phyloP scores from a whole-genome alignment of 108 stramenopile species.

The Cyclotella baltica region DNA sequence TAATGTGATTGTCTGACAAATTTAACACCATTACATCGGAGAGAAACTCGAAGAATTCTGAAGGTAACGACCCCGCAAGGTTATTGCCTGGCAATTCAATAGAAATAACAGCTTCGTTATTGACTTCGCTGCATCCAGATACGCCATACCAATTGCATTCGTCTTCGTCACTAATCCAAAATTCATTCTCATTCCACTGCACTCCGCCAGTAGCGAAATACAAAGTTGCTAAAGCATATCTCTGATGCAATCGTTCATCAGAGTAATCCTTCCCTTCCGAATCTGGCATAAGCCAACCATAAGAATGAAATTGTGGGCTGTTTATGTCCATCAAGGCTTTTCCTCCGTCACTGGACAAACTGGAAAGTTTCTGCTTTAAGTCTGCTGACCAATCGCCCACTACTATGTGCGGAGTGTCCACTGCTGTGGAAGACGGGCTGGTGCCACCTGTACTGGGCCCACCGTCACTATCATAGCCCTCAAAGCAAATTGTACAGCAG shows the following conservation, averaged over 20 bases:
- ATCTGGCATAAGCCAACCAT: constrained; percentile 31
- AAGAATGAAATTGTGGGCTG: constrained; percentile 31
- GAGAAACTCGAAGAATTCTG: constrained; percentile 29
- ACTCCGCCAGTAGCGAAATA: constrained; percentile 33
- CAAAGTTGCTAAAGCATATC: constrained; percentile 42
- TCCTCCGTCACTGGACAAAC: constrained; percentile 16
- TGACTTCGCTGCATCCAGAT: constrained; percentile 20
- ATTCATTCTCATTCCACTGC: constrained; percentile 24
- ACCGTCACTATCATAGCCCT: constrained; percentile 32
- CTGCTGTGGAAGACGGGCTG: neutral
- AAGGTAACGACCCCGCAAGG: constrained; percentile 15
- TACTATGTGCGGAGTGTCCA: constrained; percentile 20
- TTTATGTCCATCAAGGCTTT: constrained; percentile 12
- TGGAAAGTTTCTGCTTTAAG: constrained; percentile 10
- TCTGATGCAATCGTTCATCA: constrained; percentile 21
- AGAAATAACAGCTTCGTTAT: constrained; percentile 12
- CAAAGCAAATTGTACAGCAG: constrained; percentile 49
- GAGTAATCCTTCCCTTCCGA: constrained; percentile 7
- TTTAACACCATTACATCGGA: constrained; percentile 18
- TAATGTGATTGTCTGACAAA: constrained; percentile 45
- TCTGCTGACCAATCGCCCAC: constrained; percentile 8
- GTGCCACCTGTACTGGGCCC: constrained; percentile 9
- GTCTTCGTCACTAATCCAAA: constrained; percentile 21
- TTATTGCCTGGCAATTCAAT: constrained; percentile 30
- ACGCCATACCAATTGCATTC: constrained; percentile 44